A percentile compares a stretch with the other conserved stretches of the same genome.
Conservation (phyloP, 768 basidiomycete species). For the Tulasnella sp. region DNA sequence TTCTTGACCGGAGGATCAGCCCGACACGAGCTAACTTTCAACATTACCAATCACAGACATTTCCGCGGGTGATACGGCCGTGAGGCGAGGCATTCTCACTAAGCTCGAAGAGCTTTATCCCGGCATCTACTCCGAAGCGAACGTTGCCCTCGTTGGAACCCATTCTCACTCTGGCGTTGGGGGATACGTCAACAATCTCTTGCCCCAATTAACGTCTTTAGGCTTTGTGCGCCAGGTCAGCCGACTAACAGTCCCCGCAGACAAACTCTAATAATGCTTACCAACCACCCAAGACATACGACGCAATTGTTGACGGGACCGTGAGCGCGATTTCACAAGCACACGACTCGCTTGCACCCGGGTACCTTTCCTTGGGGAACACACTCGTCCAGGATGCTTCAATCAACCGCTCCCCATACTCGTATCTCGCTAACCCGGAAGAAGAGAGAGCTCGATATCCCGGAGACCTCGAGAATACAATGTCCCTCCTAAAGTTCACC, state of each 20-base stretch:
- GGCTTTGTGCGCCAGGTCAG: constrained; percentile 54
- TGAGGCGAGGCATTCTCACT: constrained; percentile 63
- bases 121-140: constrained; percentile 61
- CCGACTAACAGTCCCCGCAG: background rate
- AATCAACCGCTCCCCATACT: constrained; percentile 68
- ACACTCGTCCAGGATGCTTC: constrained; percentile 59
- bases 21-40: background rate
- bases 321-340: constrained; percentile 66
- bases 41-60: constrained; percentile 49
- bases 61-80: constrained; percentile 74
- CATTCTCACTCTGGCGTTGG: constrained; percentile 73
- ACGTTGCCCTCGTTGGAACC: constrained; percentile 70
- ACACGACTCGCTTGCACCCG: constrained; percentile 56
- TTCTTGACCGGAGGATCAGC: background rate
- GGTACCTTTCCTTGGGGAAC: constrained; percentile 61
- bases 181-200: constrained; percentile 71
- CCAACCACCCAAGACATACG: constrained; percentile 48
- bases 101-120: constrained; percentile 55
- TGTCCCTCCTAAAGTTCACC: constrained; percentile 64
- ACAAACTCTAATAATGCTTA: background rate
- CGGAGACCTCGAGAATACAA: constrained; percentile 69
- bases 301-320: constrained; percentile 55
- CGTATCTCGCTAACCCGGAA: constrained; percentile 70
- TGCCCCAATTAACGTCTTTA: constrained; percentile 69
- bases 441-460: constrained; percentile 63